These are phyloP conservation scores for Leishmania gerbilli DNA, from an alignment of 208 protist genomes.

Conservation along the genomic window DNA sequence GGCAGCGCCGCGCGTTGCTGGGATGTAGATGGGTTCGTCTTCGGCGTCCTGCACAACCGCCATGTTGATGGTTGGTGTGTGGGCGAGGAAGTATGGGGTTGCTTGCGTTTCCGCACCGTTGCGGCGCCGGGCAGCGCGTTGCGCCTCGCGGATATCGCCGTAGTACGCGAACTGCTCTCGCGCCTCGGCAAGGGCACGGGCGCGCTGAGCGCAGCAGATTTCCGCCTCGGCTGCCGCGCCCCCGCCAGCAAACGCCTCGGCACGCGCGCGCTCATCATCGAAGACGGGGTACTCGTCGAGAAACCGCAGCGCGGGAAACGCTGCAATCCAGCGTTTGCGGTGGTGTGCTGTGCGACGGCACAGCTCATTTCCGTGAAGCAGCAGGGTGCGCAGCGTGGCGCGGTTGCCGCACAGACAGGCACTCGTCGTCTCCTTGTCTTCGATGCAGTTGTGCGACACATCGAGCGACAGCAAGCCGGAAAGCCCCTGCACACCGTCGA, in stretches of 20 bases:
- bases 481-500: slow-evolving; percentile 15
- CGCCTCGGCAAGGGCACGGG: slow-evolving; percentile 25
- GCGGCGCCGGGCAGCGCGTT: slow-evolving; percentile 22
- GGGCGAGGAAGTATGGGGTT: slow-evolving; percentile 22
- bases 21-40: slow-evolving; percentile 27
- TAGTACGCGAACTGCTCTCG: slow-evolving; percentile 51
- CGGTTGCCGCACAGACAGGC: slow-evolving; percentile 24
- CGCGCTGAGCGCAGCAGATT: slow-evolving; percentile 32
- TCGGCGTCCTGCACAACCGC: slow-evolving; percentile 7
- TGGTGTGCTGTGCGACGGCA: slow-evolving; percentile 54
- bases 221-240: slow-evolving; percentile 50
- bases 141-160: slow-evolving; percentile 20
- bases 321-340: slow-evolving; percentile 78
- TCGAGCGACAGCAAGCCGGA: slow-evolving; percentile 51
- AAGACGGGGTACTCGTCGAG: slow-evolving; percentile 81
- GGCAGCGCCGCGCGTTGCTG: not conserved
- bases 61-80: not conserved
- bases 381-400: slow-evolving; percentile 64
- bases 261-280: slow-evolving; percentile 63
- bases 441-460: slow-evolving; percentile 64
- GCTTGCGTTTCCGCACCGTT: slow-evolving; percentile 14
- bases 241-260: slow-evolving; percentile 64
- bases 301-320: slow-evolving; percentile 53
- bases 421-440: slow-evolving; percentile 32
- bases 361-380: slow-evolving; percentile 84